These are phyloP conservation scores for Apium graveolens DNA, from an alignment of 129 eudicot genomes.

Conservation along the genomic window DNA sequence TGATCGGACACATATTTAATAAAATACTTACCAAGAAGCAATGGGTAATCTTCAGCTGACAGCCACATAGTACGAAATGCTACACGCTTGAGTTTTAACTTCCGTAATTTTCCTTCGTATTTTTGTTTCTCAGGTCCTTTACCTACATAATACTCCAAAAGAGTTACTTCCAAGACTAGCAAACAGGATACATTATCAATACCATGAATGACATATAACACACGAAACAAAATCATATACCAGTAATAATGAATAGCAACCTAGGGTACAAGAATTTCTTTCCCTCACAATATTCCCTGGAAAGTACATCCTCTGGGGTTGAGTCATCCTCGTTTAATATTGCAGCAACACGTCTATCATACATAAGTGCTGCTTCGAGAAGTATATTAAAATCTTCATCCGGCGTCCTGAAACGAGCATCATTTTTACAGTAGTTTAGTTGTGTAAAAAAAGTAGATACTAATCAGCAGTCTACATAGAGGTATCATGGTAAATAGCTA, in stretches of 20 bases:
- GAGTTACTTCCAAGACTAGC: neutral
- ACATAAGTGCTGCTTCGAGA: slow-evolving; percentile 94
- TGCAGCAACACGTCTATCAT: slow-evolving; percentile 91
- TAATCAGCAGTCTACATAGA: neutral
- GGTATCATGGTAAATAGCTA: neutral
- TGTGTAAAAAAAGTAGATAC: neutral
- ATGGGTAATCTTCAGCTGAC: slow-evolving; percentile 85
- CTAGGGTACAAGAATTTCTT: slow-evolving; percentile 62
- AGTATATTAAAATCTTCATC: slow-evolving; percentile 96
- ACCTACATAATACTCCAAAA: slow-evolving; percentile 36
- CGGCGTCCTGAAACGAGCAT: slow-evolving; percentile 61
- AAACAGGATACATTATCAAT: neutral
- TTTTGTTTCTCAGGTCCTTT: slow-evolving; percentile 95
- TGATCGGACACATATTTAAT: neutral
- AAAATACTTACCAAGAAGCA: slow-evolving; percentile 82
- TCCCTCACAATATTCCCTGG: slow-evolving; percentile 57
- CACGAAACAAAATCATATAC: slow-evolving; percentile 28
- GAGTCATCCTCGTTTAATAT: slow-evolving; percentile 69
- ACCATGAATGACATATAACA: neutral
- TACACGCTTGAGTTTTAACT: slow-evolving; percentile 70
- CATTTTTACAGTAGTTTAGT: neutral
- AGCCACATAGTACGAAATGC: slow-evolving; percentile 97
- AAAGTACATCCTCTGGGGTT: slow-evolving; percentile 46
- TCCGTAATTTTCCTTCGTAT: slow-evolving; percentile 69
- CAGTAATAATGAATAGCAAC: slow-evolving; percentile 77